Conservation (phyloP, 345 rosid genomes). For the Salix caprea region DNA sequence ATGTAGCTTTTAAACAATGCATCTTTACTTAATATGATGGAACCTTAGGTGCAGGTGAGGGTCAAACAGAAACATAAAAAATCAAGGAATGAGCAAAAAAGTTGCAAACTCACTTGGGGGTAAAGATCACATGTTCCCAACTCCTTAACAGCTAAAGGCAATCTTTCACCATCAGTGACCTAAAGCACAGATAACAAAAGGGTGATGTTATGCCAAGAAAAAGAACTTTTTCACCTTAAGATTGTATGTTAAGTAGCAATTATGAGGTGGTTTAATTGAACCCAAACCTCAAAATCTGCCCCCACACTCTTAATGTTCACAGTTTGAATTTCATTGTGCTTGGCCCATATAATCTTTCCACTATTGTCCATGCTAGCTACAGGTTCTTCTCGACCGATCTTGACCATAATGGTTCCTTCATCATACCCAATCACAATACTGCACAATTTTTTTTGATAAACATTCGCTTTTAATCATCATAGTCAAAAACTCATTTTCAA, state of each 20-base stretch:
- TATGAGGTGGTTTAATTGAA: not conserved
- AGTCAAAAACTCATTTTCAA: not conserved
- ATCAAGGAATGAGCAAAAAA: not conserved
- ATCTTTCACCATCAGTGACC: conserved; percentile 97
- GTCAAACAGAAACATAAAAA: not conserved
- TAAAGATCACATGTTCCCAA: conserved; percentile 99
- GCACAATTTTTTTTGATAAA: conserved; percentile 16
- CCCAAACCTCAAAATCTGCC: conserved; percentile 85
- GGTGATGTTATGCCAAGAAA: conserved; percentile 14
- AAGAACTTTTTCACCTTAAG: conserved; percentile 1
- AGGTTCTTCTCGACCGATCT: conserved; percentile 96
- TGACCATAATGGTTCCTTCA: conserved; percentile 99
- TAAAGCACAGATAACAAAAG: conserved; percentile 29
- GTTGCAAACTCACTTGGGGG: conserved; percentile 74
- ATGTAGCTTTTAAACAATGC: not conserved
- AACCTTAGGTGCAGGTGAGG: not conserved
- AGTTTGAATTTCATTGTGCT: conserved; percentile 99
- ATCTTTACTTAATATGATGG: not conserved
- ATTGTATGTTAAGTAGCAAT: conserved; percentile 10
- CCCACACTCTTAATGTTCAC: conserved; percentile 96
- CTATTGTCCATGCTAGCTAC: conserved; percentile 99
- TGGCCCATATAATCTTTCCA: conserved; percentile 99
- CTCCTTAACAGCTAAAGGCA: conserved; percentile 97
- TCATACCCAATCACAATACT: conserved; percentile 98
- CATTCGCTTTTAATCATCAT: not conserved